phyloP scores from a whole-genome alignment of 2,329 filamentous ascomycete species.

The Onygenales sp. region DNA sequence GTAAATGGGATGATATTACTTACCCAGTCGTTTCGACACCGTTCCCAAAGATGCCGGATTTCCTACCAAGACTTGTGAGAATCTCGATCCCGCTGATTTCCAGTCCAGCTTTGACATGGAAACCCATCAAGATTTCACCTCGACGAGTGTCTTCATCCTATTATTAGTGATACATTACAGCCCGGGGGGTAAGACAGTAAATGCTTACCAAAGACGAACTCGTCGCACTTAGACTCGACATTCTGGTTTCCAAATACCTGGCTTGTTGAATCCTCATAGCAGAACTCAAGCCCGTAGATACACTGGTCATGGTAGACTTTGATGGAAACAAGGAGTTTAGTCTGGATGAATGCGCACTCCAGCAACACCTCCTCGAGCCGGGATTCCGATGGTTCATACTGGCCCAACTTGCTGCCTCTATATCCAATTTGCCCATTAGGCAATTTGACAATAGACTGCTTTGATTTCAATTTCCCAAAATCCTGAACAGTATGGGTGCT shows the following conservation, averaged over 20 bases:
- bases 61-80: constrained; percentile 77
- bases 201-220: constrained; percentile 62
- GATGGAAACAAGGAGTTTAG: constrained; percentile 65
- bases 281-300: constrained; percentile 81
- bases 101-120: constrained; percentile 73
- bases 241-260: constrained; percentile 74
- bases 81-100: constrained; percentile 77
- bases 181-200: background rate
- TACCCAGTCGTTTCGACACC: constrained; percentile 70
- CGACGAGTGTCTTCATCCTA: constrained; percentile 59
- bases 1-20: constrained; percentile 29
- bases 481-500: constrained; percentile 70
- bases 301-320: constrained; percentile 67
- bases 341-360: constrained; percentile 56
- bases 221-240: constrained; percentile 59
- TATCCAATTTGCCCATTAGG: constrained; percentile 66
- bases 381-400: constrained; percentile 59
- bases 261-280: constrained; percentile 76
- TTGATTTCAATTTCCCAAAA: constrained; percentile 59
- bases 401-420: constrained; percentile 65
- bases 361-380: constrained; percentile 65
- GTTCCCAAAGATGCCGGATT: constrained; percentile 79
- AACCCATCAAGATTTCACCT: constrained; percentile 81
- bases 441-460: constrained; percentile 63
- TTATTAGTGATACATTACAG: background rate